Base-by-base conservation (phyloP, 1,139 yeast species). In the Yamadazyma sp. region DNA sequence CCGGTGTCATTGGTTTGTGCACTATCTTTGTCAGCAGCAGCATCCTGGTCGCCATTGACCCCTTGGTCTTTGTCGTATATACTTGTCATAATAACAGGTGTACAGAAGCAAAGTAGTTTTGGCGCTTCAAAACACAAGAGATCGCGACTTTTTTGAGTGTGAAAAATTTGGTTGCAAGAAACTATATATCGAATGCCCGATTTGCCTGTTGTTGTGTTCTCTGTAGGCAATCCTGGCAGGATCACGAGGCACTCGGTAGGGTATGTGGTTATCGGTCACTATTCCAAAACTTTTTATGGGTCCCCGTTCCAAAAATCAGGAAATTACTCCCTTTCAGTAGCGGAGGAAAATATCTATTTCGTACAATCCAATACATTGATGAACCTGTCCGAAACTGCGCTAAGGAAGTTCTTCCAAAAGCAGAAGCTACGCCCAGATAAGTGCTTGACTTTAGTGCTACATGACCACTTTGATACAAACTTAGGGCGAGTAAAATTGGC, bases 211-310 rank as follows among this genome's bases (percentile, higher is more conserved):
- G 55, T 67, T 1, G 43, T 70, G 20, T 63, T 68, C 42, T 69
- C 75, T 5, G 57, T 71, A 22, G 76, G 77, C 2, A 71, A 71
- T 46, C 76, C 76, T 1, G 75, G 75, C 0, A 61, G 65, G 1
- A 49, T 58, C 14, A 62, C 54, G 20, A 53, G 76, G 11, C 77
- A 71, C 41, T 69, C 75, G 0, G 55, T 61, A 2, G 76, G 76
- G 6, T 75, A 71, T 44, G 49, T 54, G 37, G 62, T 59, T 33
- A 56, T 70, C n/a, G 57, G 59, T 33, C 48, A 55, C 20, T 41
- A 69, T 6, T 53, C 62, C 38, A 51, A 54, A 1, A 54, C 53
- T 18, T 58, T 56, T 36, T 60, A 56, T 1, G 62, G 62, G 20
- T 51, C 54, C 24, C 65, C 62, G 33, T 40, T 55, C 3, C 31